A percentile compares a stretch with the other conserved stretches of the same genome.
Evolutionary conservation across 2,329 filamentous ascomycete genomes (phyloP).

Genomic region (Verticillium tricorpus): DNA sequence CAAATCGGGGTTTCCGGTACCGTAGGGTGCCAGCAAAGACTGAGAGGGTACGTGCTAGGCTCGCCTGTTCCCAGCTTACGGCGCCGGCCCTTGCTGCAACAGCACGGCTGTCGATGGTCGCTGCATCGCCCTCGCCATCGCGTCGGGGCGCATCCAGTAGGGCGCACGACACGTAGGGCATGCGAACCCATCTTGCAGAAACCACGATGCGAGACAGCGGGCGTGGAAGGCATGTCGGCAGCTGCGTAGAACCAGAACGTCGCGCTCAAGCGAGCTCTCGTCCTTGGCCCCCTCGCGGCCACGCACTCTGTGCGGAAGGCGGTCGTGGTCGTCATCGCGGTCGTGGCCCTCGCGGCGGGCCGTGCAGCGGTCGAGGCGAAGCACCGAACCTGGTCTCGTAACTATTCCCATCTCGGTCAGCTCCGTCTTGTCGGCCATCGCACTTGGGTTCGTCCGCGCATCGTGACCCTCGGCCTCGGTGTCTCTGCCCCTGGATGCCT

Average conservation of each 20-base stretch:
- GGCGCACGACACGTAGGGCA: slow-evolving; percentile 33
- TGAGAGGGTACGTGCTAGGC: too few species aligned
- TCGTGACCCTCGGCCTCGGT: not conserved
- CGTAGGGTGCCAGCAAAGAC: too few species aligned
- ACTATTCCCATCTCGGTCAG: not conserved
- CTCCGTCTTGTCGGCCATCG: not conserved
- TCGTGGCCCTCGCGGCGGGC: not conserved
- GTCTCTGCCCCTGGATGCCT: not conserved
- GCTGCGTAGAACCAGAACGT: slow-evolving; percentile 29
- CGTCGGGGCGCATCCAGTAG: slow-evolving; percentile 22
- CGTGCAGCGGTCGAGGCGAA: not conserved
- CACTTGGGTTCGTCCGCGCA: not conserved
- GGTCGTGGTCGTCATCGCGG: not conserved
- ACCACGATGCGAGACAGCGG: slow-evolving; percentile 34
- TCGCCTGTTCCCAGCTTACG: too few species aligned
- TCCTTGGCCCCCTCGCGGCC: not conserved
- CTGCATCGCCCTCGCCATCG: slow-evolving; percentile 4
- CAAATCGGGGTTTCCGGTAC: too few species aligned
- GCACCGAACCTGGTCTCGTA: not conserved
- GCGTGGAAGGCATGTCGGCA: slow-evolving; percentile 36
- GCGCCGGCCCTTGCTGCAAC: too few species aligned
- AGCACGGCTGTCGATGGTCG: not conserved
- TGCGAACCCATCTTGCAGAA: slow-evolving; percentile 27
- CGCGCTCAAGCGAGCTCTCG: slow-evolving; percentile 5
- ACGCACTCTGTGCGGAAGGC: not conserved